Evolutionary conservation across 23 red algal genomes (phyloP).

Genomic region (Cyanidium caldarium): DNA sequence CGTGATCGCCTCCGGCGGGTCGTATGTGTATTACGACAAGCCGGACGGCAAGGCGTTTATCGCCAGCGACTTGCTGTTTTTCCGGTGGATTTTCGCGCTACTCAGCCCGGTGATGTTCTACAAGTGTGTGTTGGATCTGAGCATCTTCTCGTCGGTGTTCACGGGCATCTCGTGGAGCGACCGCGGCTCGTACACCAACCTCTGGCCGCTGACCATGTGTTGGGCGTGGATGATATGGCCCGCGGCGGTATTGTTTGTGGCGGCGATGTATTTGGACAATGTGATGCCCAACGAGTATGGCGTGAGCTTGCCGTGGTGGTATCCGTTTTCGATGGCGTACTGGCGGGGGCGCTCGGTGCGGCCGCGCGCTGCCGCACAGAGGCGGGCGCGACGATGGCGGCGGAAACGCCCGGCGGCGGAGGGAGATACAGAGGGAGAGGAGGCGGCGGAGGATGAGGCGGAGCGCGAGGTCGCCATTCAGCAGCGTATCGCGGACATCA

Average conservation of each 20-base stretch:
- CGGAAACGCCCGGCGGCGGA: neutral
- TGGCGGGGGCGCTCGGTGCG: slow-evolving; percentile 23
- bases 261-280: slow-evolving; percentile 79
- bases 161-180: slow-evolving; percentile 9
- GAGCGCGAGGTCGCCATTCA: slow-evolving; percentile 7
- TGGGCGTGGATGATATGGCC: slow-evolving; percentile 87
- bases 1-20: slow-evolving; percentile 20
- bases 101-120: slow-evolving; percentile 54
- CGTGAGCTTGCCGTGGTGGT: slow-evolving; percentile 29
- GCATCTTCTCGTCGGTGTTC: slow-evolving; percentile 17
- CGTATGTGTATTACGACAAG: slow-evolving; percentile 42
- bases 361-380: neutral
- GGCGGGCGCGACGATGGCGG: neutral
- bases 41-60: slow-evolving; percentile 32
- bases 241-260: slow-evolving; percentile 15
- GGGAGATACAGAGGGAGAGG: neutral
- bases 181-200: slow-evolving; percentile 18
- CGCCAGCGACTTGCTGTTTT: slow-evolving; percentile 20
- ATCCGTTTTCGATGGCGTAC: slow-evolving; percentile 41
- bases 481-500: neutral
- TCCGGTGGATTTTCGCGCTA: slow-evolving; percentile 69
- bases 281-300: slow-evolving; percentile 43
- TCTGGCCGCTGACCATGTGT: slow-evolving; percentile 62
- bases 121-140: slow-evolving; percentile 47
- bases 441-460: slow-evolving; percentile 20